Evolutionary conservation across 352 stramenopile species (phyloP).

Genomic region (Pythium oligandrum): DNA sequence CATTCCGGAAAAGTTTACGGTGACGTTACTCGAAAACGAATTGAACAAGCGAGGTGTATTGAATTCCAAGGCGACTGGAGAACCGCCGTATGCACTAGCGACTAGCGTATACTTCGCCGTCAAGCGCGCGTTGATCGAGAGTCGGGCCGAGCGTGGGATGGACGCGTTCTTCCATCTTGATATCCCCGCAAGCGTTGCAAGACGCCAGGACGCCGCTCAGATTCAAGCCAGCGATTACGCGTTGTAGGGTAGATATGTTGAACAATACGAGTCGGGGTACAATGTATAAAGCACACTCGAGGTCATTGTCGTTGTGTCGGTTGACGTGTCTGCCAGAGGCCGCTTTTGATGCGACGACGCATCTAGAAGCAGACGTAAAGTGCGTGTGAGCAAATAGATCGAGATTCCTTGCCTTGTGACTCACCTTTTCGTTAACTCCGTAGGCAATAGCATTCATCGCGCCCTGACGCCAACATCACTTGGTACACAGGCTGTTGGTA

Average conservation of each 20-base stretch:
- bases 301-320: too few species aligned
- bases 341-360: too few species aligned
- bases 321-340: too few species aligned
- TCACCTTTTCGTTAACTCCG: constrained; percentile 59
- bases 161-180: constrained; percentile 34
- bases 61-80: constrained; percentile 41
- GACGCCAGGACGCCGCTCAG: constrained; percentile 28
- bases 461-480: constrained; percentile 25
- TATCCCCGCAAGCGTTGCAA: constrained; percentile 34
- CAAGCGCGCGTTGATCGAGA: constrained; percentile 30
- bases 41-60: constrained; percentile 27
- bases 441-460: constrained; percentile 55
- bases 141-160: constrained; percentile 24
- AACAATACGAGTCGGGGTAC: too few species aligned
- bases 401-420: background rate
- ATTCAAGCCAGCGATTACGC: constrained; percentile 23
- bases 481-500: background rate
- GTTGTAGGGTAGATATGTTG: constrained; percentile 4
- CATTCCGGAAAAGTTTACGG: constrained; percentile 36
- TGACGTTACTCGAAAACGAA: constrained; percentile 35
- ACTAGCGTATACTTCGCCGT: constrained; percentile 39
- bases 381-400: too few species aligned
- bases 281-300: too few species aligned
- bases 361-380: too few species aligned
- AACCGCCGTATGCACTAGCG: constrained; percentile 36